A percentile compares a stretch with the other conserved stretches of the same genome.
Evolutionary conservation across 495 filamentous ascomycete species (phyloP).

Genomic region (Thermochaetoides thermophila): DNA sequence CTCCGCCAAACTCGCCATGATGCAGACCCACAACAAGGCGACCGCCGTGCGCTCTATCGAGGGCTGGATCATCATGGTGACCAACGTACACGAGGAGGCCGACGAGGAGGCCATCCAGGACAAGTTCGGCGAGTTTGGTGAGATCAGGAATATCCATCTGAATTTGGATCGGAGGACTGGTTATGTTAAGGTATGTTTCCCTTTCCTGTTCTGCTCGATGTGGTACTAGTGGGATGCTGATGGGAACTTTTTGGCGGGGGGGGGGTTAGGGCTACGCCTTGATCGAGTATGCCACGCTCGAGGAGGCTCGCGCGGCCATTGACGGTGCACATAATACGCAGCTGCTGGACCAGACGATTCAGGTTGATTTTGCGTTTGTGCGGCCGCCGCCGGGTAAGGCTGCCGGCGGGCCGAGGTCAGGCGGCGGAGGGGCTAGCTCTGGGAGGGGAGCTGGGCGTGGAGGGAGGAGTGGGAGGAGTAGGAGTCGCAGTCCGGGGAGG

Average conservation of each 20-base stretch:
- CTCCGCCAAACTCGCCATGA: constrained; percentile 42
- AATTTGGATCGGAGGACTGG: constrained; percentile 90
- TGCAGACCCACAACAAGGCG: constrained; percentile 63
- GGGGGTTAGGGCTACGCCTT: constrained; percentile 70
- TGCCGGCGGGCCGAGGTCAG: constrained; percentile 34
- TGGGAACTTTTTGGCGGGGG: neutral
- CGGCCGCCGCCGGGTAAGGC: constrained; percentile 66
- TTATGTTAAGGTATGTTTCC: constrained; percentile 75
- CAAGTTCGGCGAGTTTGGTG: constrained; percentile 86
- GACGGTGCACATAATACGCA: constrained; percentile 68
- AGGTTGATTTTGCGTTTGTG: constrained; percentile 94
- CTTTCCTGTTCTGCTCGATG: neutral
- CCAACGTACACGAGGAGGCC: constrained; percentile 95
- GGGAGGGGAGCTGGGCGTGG: constrained; percentile 19
- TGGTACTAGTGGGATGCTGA: neutral
- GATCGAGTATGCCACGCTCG: constrained; percentile 82
- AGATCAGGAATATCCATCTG: constrained; percentile 93
- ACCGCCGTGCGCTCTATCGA: constrained; percentile 95
- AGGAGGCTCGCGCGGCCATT: constrained; percentile 75
- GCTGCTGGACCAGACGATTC: constrained; percentile 81
- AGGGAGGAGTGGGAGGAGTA: constrained; percentile 29
- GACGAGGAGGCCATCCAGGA: constrained; percentile 92
- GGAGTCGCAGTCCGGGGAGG: constrained; percentile 28
- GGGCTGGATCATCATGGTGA: constrained; percentile 95
- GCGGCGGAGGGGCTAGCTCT: constrained; percentile 31